Conservation (phyloP, 2,329 filamentous ascomycete genomes). For the Xylariales sp. region DNA sequence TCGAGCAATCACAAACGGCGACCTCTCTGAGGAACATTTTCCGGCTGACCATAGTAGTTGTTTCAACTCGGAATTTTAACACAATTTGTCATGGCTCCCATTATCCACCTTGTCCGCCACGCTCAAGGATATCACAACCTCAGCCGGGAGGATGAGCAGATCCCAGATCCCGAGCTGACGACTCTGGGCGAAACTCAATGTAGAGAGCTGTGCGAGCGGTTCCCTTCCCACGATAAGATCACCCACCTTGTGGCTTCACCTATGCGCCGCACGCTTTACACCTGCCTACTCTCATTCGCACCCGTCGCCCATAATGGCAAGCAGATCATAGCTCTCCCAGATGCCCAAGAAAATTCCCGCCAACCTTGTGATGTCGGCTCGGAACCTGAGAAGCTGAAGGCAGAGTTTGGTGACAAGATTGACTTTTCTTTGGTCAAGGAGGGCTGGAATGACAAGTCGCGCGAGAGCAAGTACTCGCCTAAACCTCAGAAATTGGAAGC, state of each 20-base stretch:
- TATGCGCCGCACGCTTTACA: conserved; percentile 75
- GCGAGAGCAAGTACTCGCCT: conserved; percentile 40
- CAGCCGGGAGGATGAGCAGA: conserved; percentile 58
- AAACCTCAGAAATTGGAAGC: conserved; percentile 48
- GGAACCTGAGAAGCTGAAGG: conserved; percentile 44
- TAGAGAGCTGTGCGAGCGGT: conserved; percentile 53
- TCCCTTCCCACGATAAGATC: conserved; percentile 61
- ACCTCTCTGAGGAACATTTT: no score
- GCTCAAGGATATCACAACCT: conserved; percentile 81
- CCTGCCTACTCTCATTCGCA: conserved; percentile 67
- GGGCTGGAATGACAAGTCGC: conserved; percentile 68
- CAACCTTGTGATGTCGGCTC: conserved; percentile 73
- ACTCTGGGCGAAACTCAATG: conserved; percentile 74
- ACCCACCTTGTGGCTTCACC: conserved; percentile 74
- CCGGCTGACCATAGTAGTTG: no score
- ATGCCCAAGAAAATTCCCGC: conserved; percentile 73
- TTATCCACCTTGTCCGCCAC: conserved; percentile 66
- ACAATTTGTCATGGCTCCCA: conserved; percentile 44
- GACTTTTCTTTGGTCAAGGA: conserved; percentile 58
- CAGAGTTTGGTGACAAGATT: conserved; percentile 57
- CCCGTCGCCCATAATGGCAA: conserved; percentile 40
- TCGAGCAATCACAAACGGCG: no score
- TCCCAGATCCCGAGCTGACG: conserved; percentile 75
- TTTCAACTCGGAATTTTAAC: no score
- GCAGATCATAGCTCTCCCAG: conserved; percentile 63